Evolutionary conservation across 179 eudicot genomes (phyloP).

Genomic region (Drosera spatulata): DNA sequence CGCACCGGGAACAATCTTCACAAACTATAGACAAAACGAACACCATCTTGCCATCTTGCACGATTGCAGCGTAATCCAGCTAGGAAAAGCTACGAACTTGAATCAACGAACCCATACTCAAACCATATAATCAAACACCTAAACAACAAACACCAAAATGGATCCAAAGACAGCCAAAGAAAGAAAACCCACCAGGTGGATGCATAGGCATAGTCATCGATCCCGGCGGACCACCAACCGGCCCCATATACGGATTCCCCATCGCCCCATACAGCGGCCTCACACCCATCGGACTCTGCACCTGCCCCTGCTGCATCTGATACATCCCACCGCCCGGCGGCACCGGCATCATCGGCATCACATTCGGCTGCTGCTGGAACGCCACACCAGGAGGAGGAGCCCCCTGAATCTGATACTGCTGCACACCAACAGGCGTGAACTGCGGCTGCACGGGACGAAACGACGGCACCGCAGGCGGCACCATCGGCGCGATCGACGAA

Average conservation of each 20-base stretch:
- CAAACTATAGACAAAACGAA: no score
- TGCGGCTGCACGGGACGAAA: slow-evolving; percentile 50
- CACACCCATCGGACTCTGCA: slow-evolving; percentile 12
- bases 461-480: slow-evolving; percentile 8
- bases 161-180: slow-evolving; percentile 1
- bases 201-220: slow-evolving; percentile 22
- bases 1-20: no score
- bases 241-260: slow-evolving; percentile 44
- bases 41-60: no score
- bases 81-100: no score
- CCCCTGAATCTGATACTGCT: slow-evolving; percentile 16
- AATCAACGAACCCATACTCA: neutral
- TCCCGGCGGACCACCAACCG: slow-evolving; percentile 27
- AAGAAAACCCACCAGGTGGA: slow-evolving; percentile 73
- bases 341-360: slow-evolving; percentile 6
- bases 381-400: slow-evolving; percentile 51
- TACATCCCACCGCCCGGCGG: slow-evolving; percentile 9
- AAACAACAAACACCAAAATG: neutral
- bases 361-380: slow-evolving; percentile 3
- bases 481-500: neutral
- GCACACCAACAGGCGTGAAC: slow-evolving; percentile 40
- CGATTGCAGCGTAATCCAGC: no score
- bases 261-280: slow-evolving; percentile 39
- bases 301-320: slow-evolving; percentile 41
- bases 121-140: neutral